phyloP scores from a whole-genome alignment of 345 rosid genomes.

The Pistacia atlantica region DNA sequence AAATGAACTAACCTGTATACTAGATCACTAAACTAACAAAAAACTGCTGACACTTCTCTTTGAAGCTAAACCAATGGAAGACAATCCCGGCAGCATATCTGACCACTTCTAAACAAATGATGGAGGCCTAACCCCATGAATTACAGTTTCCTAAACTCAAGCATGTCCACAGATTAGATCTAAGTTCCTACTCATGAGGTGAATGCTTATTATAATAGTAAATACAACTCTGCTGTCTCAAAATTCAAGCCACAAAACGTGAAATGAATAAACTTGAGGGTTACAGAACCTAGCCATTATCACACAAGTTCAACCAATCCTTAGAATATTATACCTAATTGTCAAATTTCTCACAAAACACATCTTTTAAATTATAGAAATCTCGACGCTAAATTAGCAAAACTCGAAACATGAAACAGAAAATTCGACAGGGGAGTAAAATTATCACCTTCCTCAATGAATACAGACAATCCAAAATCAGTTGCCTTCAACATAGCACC shows the following conservation, averaged over 20 bases:
- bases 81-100: too few species aligned
- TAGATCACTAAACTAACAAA: too few species aligned
- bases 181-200: too few species aligned
- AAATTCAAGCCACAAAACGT: not conserved
- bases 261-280: not conserved
- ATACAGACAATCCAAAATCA: constrained; percentile 85
- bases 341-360: not conserved
- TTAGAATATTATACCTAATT: not conserved
- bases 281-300: not conserved
- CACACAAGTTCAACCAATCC: not conserved
- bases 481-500: constrained; percentile 76
- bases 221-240: not conserved
- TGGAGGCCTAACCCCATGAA: too few species aligned
- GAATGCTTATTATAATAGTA: not conserved
- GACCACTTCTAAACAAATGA: too few species aligned
- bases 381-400: not conserved
- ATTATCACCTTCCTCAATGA: constrained; percentile 72
- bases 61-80: too few species aligned
- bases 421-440: not conserved
- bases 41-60: too few species aligned
- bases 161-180: too few species aligned
- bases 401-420: constrained; percentile 1
- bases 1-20: too few species aligned
- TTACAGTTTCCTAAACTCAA: too few species aligned
- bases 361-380: not conserved